Evolutionary conservation across 2,329 filamentous ascomycete genomes (phyloP).

Genomic region (Trichoderma breve): DNA sequence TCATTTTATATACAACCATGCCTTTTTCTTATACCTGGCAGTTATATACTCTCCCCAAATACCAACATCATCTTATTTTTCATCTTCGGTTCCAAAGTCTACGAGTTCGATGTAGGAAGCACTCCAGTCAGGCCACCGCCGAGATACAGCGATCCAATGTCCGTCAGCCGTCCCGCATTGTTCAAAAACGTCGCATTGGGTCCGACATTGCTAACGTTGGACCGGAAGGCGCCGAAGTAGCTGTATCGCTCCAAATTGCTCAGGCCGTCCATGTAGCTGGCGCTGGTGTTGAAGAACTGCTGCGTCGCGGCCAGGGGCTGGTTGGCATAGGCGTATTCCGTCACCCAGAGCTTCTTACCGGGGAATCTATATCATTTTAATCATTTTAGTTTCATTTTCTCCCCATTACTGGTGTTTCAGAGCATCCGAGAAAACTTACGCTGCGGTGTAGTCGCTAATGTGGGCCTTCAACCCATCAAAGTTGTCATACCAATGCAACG

Average conservation of each 20-base stretch:
- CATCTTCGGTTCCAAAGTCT: not conserved
- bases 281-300: conserved; percentile 64
- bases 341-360: conserved; percentile 68
- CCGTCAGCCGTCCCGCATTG: conserved; percentile 64
- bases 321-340: conserved; percentile 67
- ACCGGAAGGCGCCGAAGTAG: conserved; percentile 74
- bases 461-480: conserved; percentile 65
- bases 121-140: conserved; percentile 51
- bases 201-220: conserved; percentile 68
- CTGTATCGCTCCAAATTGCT: conserved; percentile 66
- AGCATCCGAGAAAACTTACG: not conserved
- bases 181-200: conserved; percentile 70
- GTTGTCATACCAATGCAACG: conserved; percentile 69
- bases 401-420: not conserved
- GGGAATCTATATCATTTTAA: conserved; percentile 48
- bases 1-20: not conserved
- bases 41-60: not conserved
- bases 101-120: conserved; percentile 28
- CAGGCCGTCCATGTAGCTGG: conserved; percentile 61
- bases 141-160: conserved; percentile 75
- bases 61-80: not conserved
- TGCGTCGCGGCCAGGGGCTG: conserved; percentile 58
- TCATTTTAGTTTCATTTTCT: not conserved
- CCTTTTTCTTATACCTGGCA: not conserved
- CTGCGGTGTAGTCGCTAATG: conserved; percentile 49